phyloP scores from a whole-genome alignment of 2,329 filamentous ascomycete genomes.

The Aspergillus neotritici region DNA sequence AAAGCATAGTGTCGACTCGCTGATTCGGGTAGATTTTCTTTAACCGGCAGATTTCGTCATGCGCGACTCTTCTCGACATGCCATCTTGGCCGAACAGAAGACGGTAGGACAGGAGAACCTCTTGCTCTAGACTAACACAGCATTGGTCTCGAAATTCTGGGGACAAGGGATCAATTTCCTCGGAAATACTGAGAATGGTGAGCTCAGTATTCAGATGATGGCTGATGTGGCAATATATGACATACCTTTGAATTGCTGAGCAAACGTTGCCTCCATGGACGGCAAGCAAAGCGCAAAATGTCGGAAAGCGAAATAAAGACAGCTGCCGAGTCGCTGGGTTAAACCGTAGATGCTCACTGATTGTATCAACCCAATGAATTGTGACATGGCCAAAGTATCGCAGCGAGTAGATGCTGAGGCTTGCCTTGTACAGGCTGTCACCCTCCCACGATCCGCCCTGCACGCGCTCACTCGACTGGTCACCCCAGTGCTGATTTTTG shows the following conservation, averaged over 20 bases:
- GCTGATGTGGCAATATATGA: too few relatives aligned
- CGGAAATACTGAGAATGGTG: neutral
- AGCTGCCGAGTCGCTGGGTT: slow-evolving; percentile 3
- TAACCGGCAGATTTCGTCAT: neutral
- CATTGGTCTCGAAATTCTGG: neutral
- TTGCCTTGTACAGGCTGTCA: slow-evolving; percentile 5
- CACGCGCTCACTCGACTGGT: neutral
- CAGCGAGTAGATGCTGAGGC: slow-evolving; percentile 5
- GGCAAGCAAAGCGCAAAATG: slow-evolving; percentile 1
- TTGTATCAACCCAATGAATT: slow-evolving; percentile 7
- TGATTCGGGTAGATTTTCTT: neutral
- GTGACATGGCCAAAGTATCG: slow-evolving; percentile 5
- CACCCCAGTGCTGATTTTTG: neutral
- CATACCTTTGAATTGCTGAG: neutral
- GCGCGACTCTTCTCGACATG: slow-evolving; percentile 1
- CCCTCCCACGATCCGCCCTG: neutral
- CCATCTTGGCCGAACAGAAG: slow-evolving; percentile 5
- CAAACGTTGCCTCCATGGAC: neutral
- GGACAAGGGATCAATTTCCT: neutral
- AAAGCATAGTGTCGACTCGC: neutral
- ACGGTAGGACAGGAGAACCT: slow-evolving; percentile 6
- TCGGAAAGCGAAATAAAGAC: slow-evolving; percentile 5
- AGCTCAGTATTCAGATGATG: neutral
- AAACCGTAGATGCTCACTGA: slow-evolving; percentile 5
- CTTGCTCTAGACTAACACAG: slow-evolving; percentile 1